These are phyloP conservation scores for Herpetomonas tarakana DNA, from an alignment of 208 protist species.

Conservation along the genomic window DNA sequence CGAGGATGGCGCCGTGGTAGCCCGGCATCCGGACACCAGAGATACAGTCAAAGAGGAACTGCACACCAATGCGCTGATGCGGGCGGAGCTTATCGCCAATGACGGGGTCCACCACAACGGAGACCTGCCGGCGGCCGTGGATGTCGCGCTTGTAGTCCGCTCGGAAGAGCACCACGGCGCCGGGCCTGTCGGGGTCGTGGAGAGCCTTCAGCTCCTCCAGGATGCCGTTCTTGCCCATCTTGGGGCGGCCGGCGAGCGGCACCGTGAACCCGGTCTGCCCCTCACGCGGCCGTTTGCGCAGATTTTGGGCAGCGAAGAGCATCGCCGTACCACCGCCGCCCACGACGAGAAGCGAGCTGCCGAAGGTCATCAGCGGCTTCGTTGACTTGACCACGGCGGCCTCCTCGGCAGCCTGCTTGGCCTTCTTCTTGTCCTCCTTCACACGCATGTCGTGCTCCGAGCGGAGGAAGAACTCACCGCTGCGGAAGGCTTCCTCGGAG, in stretches of 20 bases:
- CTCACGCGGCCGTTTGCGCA: constrained; percentile 69
- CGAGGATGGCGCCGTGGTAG: constrained; percentile 88
- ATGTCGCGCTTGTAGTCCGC: constrained; percentile 89
- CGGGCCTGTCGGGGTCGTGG: constrained; percentile 73
- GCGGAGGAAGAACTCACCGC: constrained; percentile 88
- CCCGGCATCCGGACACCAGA: constrained; percentile 84
- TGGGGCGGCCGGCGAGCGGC: constrained; percentile 69
- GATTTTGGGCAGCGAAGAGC: constrained; percentile 52
- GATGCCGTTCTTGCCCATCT: constrained; percentile 58
- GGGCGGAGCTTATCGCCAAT: constrained; percentile 90
- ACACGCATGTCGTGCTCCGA: constrained; percentile 77
- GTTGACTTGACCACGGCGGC: constrained; percentile 37
- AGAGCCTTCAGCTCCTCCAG: constrained; percentile 61
- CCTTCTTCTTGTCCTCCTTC: constrained; percentile 79
- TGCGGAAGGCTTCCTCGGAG: constrained; percentile 78
- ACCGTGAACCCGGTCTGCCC: constrained; percentile 76
- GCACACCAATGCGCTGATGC: constrained; percentile 87
- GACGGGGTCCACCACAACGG: constrained; percentile 90
- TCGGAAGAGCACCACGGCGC: constrained; percentile 86
- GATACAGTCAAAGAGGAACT: constrained; percentile 93
- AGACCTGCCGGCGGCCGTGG: constrained; percentile 75
- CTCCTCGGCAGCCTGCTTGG: constrained; percentile 51
- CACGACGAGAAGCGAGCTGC: constrained; percentile 23
- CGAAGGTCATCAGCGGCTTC: constrained; percentile 77
- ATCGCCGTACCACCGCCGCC: constrained; percentile 7